Base-by-base conservation (phyloP, 495 filamentous ascomycete genomes). In the Daldinia decipiens region DNA sequence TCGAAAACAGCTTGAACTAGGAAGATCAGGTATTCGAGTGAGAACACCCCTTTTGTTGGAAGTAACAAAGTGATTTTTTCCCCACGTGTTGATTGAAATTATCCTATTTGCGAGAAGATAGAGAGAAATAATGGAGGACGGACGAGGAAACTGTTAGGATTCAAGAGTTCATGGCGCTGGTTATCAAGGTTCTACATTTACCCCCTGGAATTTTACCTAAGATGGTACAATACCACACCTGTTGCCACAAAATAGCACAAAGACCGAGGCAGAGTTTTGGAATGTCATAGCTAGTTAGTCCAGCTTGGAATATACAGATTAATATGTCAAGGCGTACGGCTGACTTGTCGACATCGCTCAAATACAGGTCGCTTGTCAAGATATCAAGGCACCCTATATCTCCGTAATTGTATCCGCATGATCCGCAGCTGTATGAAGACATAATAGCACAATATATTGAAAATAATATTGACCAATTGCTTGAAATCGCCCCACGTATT, bases 161-260 rank as follows among this genome's bases (percentile, higher is more conserved):
- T 59, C 45, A 59, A 43, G 38, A 45, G n/a, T 59, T 29, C 56
- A 43, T 59, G 21, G 56, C 36, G 38, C 11, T 43, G 56, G 38
- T 38, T 38, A 59, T 59, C 56, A 59, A 59, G 56, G 56, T 59
- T 59, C 56, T 59, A 59, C 56, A 45, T 59, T 31, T 40, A 40
- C 56, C 56, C 56, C 56, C 38, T 27, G 56, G 38, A 43, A 58
- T 5, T 31, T 19, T 12, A 11, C 43, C 17, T 8, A 47, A 24
- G 43, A 47, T 4, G 43, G 43, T 47, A 47, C 43, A 47, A 9
- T 7, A 47, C 43, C 43, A 47, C 43, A 47, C 9, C 24, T 47
- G 24, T 47, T 21, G n/a, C 43, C 40, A 7, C 40, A 45, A 45
- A 45, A 21, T 21, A 39, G 17, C 7, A 45, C 40, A 9, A 45